Conservation (phyloP, 139 green algal species). For the Ettlia oleoabundans region DNA sequence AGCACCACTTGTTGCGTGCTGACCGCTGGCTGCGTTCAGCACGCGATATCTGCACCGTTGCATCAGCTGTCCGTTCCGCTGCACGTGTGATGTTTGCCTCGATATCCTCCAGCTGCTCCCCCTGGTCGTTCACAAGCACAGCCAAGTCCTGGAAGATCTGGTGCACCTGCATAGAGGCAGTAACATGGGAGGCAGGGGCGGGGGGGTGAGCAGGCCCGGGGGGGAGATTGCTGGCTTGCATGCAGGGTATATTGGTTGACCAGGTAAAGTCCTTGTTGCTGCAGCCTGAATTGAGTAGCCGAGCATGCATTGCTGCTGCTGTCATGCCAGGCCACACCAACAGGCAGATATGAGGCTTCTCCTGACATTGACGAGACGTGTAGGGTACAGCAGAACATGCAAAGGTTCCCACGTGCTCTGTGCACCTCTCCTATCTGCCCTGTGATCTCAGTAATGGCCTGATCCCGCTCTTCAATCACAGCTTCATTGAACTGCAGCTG, state of each 20-base stretch:
- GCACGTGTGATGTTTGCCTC: constrained; percentile 67
- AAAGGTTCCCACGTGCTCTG: too few relatives aligned
- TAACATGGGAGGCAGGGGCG: background rate
- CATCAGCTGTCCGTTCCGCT: constrained; percentile 53
- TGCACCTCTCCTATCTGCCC: constrained; percentile 68
- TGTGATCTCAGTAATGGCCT: constrained; percentile 70
- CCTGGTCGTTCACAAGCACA: constrained; percentile 89
- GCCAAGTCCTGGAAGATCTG: constrained; percentile 76
- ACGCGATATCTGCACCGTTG: constrained; percentile 48
- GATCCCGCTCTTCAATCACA: constrained; percentile 87
- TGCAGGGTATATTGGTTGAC: too few relatives aligned
- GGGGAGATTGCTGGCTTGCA: too few relatives aligned
- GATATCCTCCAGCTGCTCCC: constrained; percentile 70
- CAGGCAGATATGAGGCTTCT: too few relatives aligned
- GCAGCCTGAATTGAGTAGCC: too few relatives aligned
- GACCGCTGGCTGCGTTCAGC: constrained; percentile 63
- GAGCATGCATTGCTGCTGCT: too few relatives aligned
- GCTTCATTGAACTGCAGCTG: constrained; percentile 80
- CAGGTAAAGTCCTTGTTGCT: too few relatives aligned
- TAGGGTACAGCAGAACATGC: too few relatives aligned
- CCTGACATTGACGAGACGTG: too few relatives aligned
- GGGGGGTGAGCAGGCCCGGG: constrained; percentile 18
- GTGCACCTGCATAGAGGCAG: constrained; percentile 8
- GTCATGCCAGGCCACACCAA: too few relatives aligned
- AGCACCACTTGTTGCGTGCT: constrained; percentile 54